Conservation (phyloP, 768 basidiomycete genomes). For the Mycena galericulata region DNA sequence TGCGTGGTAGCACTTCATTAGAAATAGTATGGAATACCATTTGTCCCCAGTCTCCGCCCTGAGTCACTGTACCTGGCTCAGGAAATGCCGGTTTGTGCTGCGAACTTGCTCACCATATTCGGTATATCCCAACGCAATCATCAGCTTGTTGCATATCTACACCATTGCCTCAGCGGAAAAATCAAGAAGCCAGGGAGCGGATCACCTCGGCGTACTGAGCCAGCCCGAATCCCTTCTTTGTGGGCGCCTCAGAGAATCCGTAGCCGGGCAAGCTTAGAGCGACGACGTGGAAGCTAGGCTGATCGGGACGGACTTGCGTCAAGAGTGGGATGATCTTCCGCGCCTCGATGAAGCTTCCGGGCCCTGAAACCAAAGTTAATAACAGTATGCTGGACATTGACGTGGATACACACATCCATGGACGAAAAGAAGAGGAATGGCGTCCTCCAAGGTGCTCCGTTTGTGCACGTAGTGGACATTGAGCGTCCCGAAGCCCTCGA, state of each 20-base stretch:
- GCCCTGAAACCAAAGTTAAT: conserved; percentile 48
- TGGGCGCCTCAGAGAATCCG: conserved; percentile 59
- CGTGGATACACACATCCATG: conserved; percentile 50
- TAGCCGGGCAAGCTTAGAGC: conserved; percentile 55
- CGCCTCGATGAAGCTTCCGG: conserved; percentile 57
- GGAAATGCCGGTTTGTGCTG: background rate
- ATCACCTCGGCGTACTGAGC: conserved; percentile 55
- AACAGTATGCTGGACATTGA: too few relatives aligned
- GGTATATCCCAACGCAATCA: conserved; percentile 58
- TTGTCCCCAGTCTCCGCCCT: conserved; percentile 63
- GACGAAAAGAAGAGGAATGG: conserved; percentile 53
- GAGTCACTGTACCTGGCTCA: conserved; percentile 47
- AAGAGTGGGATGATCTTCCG: conserved; percentile 57
- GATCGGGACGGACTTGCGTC: conserved; percentile 43
- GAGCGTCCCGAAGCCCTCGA: conserved; percentile 51
- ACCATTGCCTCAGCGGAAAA: too few relatives aligned
- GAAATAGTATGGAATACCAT: conserved; percentile 40
- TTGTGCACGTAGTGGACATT: conserved; percentile 60
- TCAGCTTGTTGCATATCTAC: conserved; percentile 60
- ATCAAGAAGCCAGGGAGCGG: background rate
- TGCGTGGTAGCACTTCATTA: too few relatives aligned
- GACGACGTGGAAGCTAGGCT: conserved; percentile 62
- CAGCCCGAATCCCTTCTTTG: conserved; percentile 52
- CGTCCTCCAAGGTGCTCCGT: conserved; percentile 42
- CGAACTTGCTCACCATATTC: conserved; percentile 13